These are phyloP conservation scores for Parastagonospora avenae DNA, from an alignment of 2,329 filamentous ascomycete genomes.

Conservation along the genomic window DNA sequence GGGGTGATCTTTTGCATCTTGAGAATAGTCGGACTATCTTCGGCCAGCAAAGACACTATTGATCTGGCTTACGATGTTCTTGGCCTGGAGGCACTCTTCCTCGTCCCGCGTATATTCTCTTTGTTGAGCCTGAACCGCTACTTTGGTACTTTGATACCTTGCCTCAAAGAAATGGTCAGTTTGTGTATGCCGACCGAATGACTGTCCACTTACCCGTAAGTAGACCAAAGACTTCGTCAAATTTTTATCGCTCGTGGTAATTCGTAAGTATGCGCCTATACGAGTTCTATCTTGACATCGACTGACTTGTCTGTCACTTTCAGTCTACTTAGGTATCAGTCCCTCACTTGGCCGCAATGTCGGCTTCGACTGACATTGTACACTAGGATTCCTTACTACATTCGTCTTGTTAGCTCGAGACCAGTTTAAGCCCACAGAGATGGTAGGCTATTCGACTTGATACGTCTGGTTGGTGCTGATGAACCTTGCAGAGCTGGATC, in stretches of 20 bases:
- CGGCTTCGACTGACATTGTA: constrained; percentile 1
- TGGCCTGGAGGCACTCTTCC: constrained; percentile 84
- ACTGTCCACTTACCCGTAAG: not conserved
- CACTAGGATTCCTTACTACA: constrained; percentile 78
- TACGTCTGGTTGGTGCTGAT: constrained; percentile 12
- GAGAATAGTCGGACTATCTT: constrained; percentile 68
- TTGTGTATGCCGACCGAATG: not conserved
- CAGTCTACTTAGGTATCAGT: constrained; percentile 69
- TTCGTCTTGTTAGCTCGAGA: constrained; percentile 79
- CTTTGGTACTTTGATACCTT: constrained; percentile 88
- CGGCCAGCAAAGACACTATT: constrained; percentile 65
- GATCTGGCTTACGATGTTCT: constrained; percentile 88
- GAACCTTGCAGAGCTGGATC: constrained; percentile 62
- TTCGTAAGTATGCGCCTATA: constrained; percentile 48
- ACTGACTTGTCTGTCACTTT: not conserved
- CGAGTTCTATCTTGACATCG: not conserved
- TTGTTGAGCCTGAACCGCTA: constrained; percentile 86
- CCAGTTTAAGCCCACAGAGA: constrained; percentile 65
- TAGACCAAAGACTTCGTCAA: constrained; percentile 85
- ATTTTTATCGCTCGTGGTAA: constrained; percentile 76
- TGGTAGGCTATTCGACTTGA: constrained; percentile 50
- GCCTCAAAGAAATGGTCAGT: constrained; percentile 83
- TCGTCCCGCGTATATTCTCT: constrained; percentile 86
- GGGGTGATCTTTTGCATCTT: constrained; percentile 72
- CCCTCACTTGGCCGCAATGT: not conserved